Base-by-base conservation (phyloP, 2,329 filamentous ascomycete genomes). In the Sporothrix schenckii region DNA sequence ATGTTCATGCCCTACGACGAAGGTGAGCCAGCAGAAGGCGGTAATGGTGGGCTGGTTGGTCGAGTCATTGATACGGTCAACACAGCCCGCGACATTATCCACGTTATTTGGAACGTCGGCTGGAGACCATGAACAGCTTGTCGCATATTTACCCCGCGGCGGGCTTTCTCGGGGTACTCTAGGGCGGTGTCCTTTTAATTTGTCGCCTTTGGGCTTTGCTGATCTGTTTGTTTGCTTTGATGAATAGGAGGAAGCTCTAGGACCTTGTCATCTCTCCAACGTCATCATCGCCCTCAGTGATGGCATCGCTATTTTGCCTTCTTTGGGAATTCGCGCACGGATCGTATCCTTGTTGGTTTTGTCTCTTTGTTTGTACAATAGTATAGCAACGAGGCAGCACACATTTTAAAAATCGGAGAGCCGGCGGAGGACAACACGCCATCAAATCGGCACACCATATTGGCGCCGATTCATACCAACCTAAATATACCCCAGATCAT, bases 1-100 rank as follows among this genome's bases (percentile, higher is more conserved):
- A 96, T 97, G 92, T 91, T 97, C 76, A 94, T 96, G 91, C 92
- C 93, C 9, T 91, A 90, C 75, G 91, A 93, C 75, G 91, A 93
- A 75, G 88, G 88, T 72, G 91, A 93, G 74, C 83, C 80, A 77
- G 84, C 79, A 61, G 84, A 80, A 65, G 83, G 84, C 66, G 82
- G 84, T 72, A 87, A 82, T 76, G 83, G 85, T 67, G 90, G 91
- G 61, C 84, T 96, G 69, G 87, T 96, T 77, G 91, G 92, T 72
- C 89, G 90, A 76, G 89, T 96, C 66, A 88, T 94, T 78, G 92
- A 96, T 80, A 94, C 92, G 76, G 87, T 91, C 80, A 91, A 91
- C 80, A 91, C 89, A 66, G 89, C 88, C 74, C 87, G 88, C 76
- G 89, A 91, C 76, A 91, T 91, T 75, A 87, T 87, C 71, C 87